Base-by-base conservation (phyloP, 768 basidiomycete genomes). In the Pholiota conissans region DNA sequence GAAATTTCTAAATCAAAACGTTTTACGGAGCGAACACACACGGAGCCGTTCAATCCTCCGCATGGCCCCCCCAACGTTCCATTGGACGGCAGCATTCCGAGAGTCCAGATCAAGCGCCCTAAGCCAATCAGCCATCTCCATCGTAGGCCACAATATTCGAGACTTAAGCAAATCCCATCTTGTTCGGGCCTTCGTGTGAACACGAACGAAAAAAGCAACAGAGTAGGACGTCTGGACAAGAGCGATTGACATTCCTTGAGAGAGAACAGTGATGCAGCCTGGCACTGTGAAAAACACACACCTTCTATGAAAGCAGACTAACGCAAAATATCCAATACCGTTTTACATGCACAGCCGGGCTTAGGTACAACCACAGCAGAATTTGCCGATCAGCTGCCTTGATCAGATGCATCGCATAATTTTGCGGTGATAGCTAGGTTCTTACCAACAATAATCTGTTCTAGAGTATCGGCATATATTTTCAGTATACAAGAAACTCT, bases 341-440 rank as follows among this genome's bases (percentile, higher is more conserved):
- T 35, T 22, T 35, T 32, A 32, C 13, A 13, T 32, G 30, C 30
- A 32, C 30, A 32, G 30, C 30, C 6, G 30, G 13, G 30, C 7
- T 32, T 13, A 32, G 30, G 13, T 32, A 32, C 30, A 32, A 32
- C 30, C 7, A 13, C 30, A 39, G 11, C 16, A 16, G 14, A 39
- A 39, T 39, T 45, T 45, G 42, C 42, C 42, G 42, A 45, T 45
- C 42, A 45, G 11, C 20, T 22, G 42, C 20, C 14, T 32, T 5
- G n/a, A 16, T 18, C n/a, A 18, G n/a, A 5, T 45, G 42, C 42
- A 45, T n/a, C 10, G 20, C 42, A 18, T 24, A 22, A 10, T 18
- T 45, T 45, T 9, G 22, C 50, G 50, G 50, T 52, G 50, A 52
- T 52, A 52, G 35, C 50, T 37, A 29, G 50, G 50, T n/a, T 9